Base-by-base conservation (phyloP, 1,284 basidiomycete genomes). In the Pulveroboletus sp. region DNA sequence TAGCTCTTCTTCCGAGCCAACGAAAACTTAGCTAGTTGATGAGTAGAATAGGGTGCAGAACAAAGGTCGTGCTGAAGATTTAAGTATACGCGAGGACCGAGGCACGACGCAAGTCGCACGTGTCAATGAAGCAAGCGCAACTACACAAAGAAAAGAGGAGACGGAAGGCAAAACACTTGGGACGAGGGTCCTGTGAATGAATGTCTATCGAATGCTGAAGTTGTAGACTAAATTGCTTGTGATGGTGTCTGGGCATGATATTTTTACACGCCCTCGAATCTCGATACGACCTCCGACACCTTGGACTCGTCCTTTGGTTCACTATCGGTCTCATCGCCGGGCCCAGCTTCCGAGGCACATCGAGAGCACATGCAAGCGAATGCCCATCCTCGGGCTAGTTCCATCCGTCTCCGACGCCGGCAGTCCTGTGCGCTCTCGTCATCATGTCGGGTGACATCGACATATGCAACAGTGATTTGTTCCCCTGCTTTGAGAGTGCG, bases 361-460 rank as follows among this genome's bases (percentile, higher is more conserved):
- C 81, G 79, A 51, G 76, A 68, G 67, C 89, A 92, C 50, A 75
- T 71, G 67, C 89, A 92, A 26, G 85, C 82, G 67, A 92, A 90
- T 59, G 79, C 78, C 90, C 89, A 92, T 39, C 89, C 89, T 44
- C 84, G 78, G n/a, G 82, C 87, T 41, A 92, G 78, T 71, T 90
- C 87, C 62, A 78, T 75, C 29, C 90, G 80, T 58, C 89, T 76
- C 50, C 86, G 78, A 48, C 81, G 76, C 51, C 86, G 77, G 50
- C 83, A 82, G 33, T 85, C 82, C 7, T 73, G 68, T 10, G 67
- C 57, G 29, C 76, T 75, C 70, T 90, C 87, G 42, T 67, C 80
- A 5, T 75, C 69, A 54, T 76, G 79, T 62, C 80, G 78, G 2
- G 75, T 71, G 58, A 84, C 80, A 61, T 91, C 86, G 50, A 91